A percentile compares a stretch with the other conserved stretches of the same genome.
Evolutionary conservation across 139 green algal species (phyloP).

Genomic region (Protoeuglena noctilucae): DNA sequence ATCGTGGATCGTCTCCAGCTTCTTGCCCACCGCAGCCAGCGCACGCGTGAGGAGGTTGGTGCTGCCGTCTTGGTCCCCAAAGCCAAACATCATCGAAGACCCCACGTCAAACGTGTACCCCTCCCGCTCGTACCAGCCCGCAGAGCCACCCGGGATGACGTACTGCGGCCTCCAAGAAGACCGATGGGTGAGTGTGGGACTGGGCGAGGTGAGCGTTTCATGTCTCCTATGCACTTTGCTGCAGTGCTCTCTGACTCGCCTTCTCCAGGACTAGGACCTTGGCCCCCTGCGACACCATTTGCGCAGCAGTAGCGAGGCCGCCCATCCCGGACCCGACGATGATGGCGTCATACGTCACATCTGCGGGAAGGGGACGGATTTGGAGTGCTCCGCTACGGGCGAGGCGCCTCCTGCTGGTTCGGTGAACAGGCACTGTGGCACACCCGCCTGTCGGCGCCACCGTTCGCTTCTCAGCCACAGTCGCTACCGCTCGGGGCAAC

Average conservation of each 20-base stretch:
- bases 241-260: no score
- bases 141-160: slow-evolving; percentile 74
- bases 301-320: slow-evolving; percentile 64
- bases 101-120: slow-evolving; percentile 93
- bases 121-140: slow-evolving; percentile 68
- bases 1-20: slow-evolving; percentile 71
- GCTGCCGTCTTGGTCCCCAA: slow-evolving; percentile 60
- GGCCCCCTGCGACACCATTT: slow-evolving; percentile 57
- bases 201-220: no score
- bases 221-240: no score
- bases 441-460: no score
- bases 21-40: slow-evolving; percentile 59
- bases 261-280: slow-evolving; percentile 72
- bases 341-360: slow-evolving; percentile 61
- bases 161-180: slow-evolving; percentile 33
- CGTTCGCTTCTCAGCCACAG: no score
- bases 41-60: slow-evolving; percentile 92
- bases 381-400: no score
- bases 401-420: no score
- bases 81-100: slow-evolving; percentile 93
- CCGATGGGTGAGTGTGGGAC: not conserved
- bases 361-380: not conserved
- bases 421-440: no score
- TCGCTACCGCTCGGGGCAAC: no score
- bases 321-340: slow-evolving; percentile 83